Evolutionary conservation across 2,329 filamentous ascomycete species (phyloP).

Genomic region (Penicillium concentricum): DNA sequence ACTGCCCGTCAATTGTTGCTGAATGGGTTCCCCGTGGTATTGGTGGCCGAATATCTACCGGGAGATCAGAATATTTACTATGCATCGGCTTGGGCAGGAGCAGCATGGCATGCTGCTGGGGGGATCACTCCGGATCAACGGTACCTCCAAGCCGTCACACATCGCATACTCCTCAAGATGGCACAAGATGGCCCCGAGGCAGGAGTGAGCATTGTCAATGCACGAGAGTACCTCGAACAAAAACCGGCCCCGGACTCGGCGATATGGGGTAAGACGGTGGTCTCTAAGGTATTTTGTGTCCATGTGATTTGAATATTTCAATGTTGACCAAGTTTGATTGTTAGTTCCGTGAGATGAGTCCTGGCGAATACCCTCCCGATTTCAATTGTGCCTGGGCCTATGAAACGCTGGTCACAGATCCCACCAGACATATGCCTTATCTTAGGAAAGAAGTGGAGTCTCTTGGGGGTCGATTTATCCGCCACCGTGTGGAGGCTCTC

Average conservation of each 20-base stretch:
- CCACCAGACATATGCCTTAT: constrained; percentile 40
- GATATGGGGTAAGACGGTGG: constrained; percentile 36
- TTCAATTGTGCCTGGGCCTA: constrained; percentile 39
- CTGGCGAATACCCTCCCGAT: constrained; percentile 33
- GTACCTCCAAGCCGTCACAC: constrained; percentile 37
- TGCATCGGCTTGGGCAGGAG: constrained; percentile 42
- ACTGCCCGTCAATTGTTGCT: constrained; percentile 36
- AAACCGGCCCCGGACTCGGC: constrained; percentile 33
- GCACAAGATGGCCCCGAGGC: constrained; percentile 33
- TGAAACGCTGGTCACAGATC: constrained; percentile 39
- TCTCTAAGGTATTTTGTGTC: constrained; percentile 30
- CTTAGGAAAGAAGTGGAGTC: constrained; percentile 28
- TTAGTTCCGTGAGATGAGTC: constrained; percentile 35
- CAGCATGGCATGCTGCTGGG: constrained; percentile 41
- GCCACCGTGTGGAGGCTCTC: constrained; percentile 34
- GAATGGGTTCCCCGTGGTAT: constrained; percentile 35
- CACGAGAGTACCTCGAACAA: constrained; percentile 37
- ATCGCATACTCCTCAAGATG: constrained; percentile 38
- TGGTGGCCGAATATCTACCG: constrained; percentile 40
- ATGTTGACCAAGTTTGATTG: background rate
- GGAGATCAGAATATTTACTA: constrained; percentile 39
- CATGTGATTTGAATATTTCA: background rate
- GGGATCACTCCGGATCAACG: constrained; percentile 36
- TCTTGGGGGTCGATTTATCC: constrained; percentile 36
- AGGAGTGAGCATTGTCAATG: constrained; percentile 36